Base-by-base conservation (phyloP, 305 asterid species). In the Ajuga reptans region DNA sequence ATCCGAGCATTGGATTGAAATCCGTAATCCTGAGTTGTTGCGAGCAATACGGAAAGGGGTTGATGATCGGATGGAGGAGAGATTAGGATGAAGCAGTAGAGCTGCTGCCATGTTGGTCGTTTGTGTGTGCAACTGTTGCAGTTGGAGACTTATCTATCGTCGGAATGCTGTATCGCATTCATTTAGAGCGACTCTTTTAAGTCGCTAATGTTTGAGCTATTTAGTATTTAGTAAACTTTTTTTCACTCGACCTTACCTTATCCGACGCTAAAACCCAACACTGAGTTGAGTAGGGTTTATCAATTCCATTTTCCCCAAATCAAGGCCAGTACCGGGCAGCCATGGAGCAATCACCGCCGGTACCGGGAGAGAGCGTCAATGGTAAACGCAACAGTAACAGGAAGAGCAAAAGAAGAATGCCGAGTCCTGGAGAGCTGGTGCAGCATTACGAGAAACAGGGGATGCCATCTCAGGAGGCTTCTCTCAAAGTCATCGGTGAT, bases 391-490 rank as follows among this genome's bases (percentile, higher is more conserved):
- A 4, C 49, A 69, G 49, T 9, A 70, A 70, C 58, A 80, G 75
- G 72, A 72, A 68, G 74, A 66, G 57, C 57, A 71, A 58, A 18
- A 70, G 75, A 57, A 66, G 72, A 57, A 63, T 88, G 83, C 87
- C 92, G 58, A 86, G 78, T 61, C 86, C 96, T 5, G 72, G 59
- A 15, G 98, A 92, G 71, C 80, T 92, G 58, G 89, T 89, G 33
- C 51, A 83, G 14, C 92, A 92, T 73, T 92, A 86, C 78, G 95
- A 87, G 84, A 82, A 86, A 6, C 87, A 84, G 76, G 94, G 97
- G 53, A 74, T 88, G 86, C 80, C 77, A 50, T 71, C 86, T 31
- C 88, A 81, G 73, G 89, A 84, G 68, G 96, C 98, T 51, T 89
- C 98, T 2, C 80, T 85, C 58, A 89, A 86, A 74, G 96, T 85